phyloP scores from a whole-genome alignment of 2,329 filamentous ascomycete genomes.

The Microdochium bolleyi region DNA sequence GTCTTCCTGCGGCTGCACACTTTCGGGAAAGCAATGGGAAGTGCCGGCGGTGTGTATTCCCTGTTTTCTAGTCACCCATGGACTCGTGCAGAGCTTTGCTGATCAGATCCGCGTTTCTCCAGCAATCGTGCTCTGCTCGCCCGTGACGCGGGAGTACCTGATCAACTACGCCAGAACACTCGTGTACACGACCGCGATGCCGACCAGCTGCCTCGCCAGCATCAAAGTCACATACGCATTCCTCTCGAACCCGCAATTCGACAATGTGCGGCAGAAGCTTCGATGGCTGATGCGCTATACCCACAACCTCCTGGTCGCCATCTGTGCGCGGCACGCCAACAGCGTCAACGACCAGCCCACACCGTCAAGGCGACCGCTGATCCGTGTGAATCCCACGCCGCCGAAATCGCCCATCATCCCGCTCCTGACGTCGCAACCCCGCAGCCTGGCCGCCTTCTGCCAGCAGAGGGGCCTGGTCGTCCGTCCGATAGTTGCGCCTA shows the following conservation, averaged over 20 bases:
- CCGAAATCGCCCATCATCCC: constrained; percentile 50
- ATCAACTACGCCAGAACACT: constrained; percentile 70
- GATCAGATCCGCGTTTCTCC: constrained; percentile 8
- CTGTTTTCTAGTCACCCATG: neutral
- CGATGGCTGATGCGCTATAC: constrained; percentile 34
- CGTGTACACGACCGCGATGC: constrained; percentile 67
- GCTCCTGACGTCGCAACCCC: constrained; percentile 41
- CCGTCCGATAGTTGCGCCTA: constrained; percentile 51
- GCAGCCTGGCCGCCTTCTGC: constrained; percentile 43
- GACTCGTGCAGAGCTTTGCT: neutral
- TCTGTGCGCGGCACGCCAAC: constrained; percentile 14
- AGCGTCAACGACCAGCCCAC: constrained; percentile 16
- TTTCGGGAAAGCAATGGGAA: constrained; percentile 61
- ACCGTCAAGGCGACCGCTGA: neutral
- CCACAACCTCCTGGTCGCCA: constrained; percentile 26
- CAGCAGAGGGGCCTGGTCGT: constrained; percentile 45
- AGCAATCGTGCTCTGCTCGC: constrained; percentile 57
- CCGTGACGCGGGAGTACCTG: constrained; percentile 52
- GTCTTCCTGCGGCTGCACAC: constrained; percentile 55
- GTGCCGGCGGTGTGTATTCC: constrained; percentile 43
- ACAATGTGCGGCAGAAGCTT: constrained; percentile 29
- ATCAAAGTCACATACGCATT: constrained; percentile 21
- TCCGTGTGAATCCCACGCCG: neutral
- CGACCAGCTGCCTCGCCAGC: constrained; percentile 39
- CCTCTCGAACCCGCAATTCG: constrained; percentile 14